Evolutionary conservation across 352 stramenopile genomes (phyloP), one percentile per base, ranked within the genome.

Genomic region (Blastocystis sp.): DNA sequence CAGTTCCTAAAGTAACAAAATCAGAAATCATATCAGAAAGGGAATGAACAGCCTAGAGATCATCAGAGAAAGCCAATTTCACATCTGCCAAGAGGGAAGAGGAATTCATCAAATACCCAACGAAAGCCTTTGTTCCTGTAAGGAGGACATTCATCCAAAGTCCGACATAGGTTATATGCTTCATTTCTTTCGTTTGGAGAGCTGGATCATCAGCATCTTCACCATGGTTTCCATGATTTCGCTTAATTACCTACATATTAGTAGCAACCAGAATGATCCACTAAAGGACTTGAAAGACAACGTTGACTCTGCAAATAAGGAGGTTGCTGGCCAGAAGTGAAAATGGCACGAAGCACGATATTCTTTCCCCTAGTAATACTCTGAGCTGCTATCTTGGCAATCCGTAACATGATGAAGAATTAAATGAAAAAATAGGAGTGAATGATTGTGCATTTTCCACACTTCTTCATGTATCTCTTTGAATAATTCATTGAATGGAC

Each of bases 181-280:
- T 88, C 62, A 79, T 79, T 77, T 88, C 77, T 43, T 88, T 88
- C n/a, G 77, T 88, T 43, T 88, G 77, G 53, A 88, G 68, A 45
- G 76, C 50, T 34, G 77, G 77, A 88, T 88, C 77, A 45, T 88
- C 77, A 7, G 26, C 9, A 7, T 47, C 47, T 37, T 26, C 37
- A 8, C 62, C 62, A 45, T 88, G 77, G 70, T 88, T 39, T 23
- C 77, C 77, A 53, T 88, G 77, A 77, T 54, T 76, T 34, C 77
- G 77, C 56, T 69, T 84, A 50, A 53, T 18, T 26, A 64, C 23
- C 73, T 84, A 29, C 18, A 23, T n/a, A 15, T 45, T 45, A 37
- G 0, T 43, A n/a, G 50, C 2, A 59, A 59, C 11, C 20, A 59
- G 20, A 1, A 59, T 13, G 20, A 59, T 59, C 50, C 20, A 59